Evolutionary conservation across 768 basidiomycete genomes (phyloP).

Genomic region (Suillus paluster): DNA sequence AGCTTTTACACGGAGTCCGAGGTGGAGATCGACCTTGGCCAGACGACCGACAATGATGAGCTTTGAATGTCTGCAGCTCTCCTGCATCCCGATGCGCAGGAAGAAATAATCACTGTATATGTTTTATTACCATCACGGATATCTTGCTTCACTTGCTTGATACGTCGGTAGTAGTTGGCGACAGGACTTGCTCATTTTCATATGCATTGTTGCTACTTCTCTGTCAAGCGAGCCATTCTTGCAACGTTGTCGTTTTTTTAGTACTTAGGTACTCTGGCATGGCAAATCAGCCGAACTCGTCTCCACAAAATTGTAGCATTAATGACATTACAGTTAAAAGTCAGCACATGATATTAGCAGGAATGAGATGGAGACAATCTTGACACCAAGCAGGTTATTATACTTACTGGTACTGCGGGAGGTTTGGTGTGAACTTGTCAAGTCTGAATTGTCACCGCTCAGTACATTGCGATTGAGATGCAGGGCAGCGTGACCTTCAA

Average conservation of each 20-base stretch:
- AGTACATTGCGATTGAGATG: no score
- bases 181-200: neutral
- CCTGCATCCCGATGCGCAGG: neutral
- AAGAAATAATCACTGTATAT: no score
- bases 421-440: no score
- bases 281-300: no score
- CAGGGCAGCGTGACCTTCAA: no score
- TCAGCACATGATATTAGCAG: neutral
- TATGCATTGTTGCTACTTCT: neutral
- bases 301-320: neutral
- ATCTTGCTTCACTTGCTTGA: neutral
- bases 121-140: no score
- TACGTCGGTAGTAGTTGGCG: neutral
- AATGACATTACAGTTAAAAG: neutral
- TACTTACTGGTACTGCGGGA: no score
- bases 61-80: neutral
- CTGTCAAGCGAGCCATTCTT: neutral
- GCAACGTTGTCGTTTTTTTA: no score
- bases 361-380: neutral
- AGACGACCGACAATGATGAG: neutral
- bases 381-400: neutral
- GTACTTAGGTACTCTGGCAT: no score
- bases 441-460: no score
- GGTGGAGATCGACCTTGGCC: slow-evolving; percentile 2
- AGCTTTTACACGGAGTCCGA: slow-evolving; percentile 47